Conservation (phyloP, 148 eudicot genomes). For the Silene uniflora region DNA sequence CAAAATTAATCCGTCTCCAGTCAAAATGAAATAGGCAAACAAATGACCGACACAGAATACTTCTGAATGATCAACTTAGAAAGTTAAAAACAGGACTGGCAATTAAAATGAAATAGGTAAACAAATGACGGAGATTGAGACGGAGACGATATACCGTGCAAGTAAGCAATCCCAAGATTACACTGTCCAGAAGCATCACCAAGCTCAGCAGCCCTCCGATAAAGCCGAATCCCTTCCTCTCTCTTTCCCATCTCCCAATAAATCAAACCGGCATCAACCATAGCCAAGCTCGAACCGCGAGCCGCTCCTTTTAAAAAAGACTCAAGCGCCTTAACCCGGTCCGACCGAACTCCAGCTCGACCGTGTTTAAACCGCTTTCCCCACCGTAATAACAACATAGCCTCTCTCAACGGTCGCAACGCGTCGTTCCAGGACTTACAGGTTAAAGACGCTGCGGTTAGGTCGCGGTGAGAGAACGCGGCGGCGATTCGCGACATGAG, state of each 20-base stretch:
- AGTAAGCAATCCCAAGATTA: conserved; percentile 75
- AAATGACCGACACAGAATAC: no score
- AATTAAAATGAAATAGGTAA: not conserved
- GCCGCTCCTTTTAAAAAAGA: conserved; percentile 74
- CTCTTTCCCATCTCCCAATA: conserved; percentile 86
- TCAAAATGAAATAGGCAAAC: no score
- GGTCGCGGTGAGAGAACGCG: conserved; percentile 38
- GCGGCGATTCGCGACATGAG: conserved; percentile 49
- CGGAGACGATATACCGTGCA: conserved; percentile 48
- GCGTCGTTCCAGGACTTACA: conserved; percentile 78
- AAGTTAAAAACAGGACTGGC: no score
- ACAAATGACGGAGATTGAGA: not conserved
- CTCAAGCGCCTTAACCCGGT: conserved; percentile 63
- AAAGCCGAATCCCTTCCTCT: conserved; percentile 51
- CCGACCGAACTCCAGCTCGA: conserved; percentile 50
- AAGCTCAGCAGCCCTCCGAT: conserved; percentile 62
- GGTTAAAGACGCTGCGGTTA: conserved; percentile 54
- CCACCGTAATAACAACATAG: conserved; percentile 60
- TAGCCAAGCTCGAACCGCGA: conserved; percentile 74
- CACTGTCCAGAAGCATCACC: conserved; percentile 80
- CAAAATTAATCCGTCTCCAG: no score
- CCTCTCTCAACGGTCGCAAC: conserved; percentile 62
- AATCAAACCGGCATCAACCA: conserved; percentile 90
- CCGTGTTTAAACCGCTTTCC: conserved; percentile 94
- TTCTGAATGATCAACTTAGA: no score